Conservation (phyloP, 1,284 basidiomycete species). For the Volvariella volvacea region DNA sequence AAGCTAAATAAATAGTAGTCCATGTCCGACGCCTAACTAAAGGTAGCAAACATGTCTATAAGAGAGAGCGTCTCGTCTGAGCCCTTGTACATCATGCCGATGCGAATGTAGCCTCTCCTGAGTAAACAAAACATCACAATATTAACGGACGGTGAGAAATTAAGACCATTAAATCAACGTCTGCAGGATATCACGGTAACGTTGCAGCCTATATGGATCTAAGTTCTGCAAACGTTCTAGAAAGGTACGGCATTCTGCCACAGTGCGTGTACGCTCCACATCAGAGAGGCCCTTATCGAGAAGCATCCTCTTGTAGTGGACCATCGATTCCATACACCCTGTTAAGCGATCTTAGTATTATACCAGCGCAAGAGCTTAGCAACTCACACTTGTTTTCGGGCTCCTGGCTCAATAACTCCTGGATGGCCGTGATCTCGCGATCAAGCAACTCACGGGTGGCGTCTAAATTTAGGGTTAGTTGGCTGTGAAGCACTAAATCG, state of each 20-base stretch:
- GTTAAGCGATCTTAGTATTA: constrained; percentile 5
- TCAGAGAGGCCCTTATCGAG: constrained; percentile 33
- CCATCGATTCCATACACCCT: constrained; percentile 95
- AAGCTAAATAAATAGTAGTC: too few species aligned
- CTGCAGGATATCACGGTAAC: constrained; percentile 55
- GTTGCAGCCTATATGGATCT: constrained; percentile 50
- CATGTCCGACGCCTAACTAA: too few species aligned
- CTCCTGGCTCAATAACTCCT: constrained; percentile 86
- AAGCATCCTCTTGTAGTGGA: constrained; percentile 68
- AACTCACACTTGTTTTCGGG: constrained; percentile 88
- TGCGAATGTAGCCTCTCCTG: too few species aligned
- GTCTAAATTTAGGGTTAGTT: constrained; percentile 31
- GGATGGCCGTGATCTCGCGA: constrained; percentile 77
- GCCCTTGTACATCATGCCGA: too few species aligned
- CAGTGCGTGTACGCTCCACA: constrained; percentile 30
- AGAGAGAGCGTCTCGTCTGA: too few species aligned
- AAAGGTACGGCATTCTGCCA: constrained; percentile 42
- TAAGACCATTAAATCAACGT: too few species aligned
- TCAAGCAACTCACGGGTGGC: constrained; percentile 50
- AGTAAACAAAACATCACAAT: too few species aligned
- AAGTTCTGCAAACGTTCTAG: constrained; percentile 46
- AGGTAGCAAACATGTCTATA: too few species aligned
- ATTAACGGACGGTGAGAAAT: too few species aligned
- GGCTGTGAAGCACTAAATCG: neutral
- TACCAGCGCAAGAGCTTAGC: neutral